These are phyloP conservation scores for Suaeda aralocaspica DNA, from an alignment of 148 eudicot genomes.

Conservation along the genomic window DNA sequence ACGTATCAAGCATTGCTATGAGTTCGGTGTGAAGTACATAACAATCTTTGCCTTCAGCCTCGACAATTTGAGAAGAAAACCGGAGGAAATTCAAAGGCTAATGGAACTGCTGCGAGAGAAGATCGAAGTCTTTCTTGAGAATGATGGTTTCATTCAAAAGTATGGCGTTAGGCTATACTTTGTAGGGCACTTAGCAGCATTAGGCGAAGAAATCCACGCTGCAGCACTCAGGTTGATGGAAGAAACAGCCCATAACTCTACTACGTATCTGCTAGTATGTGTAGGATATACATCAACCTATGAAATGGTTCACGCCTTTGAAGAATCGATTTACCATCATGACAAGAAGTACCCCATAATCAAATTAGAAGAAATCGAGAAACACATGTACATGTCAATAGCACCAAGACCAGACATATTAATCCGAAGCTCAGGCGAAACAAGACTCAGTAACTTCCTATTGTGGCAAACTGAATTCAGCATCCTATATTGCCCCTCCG, in stretches of 20 bases:
- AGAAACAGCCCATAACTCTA: slow-evolving; percentile 18
- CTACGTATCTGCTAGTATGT: slow-evolving; percentile 8
- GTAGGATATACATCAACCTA: slow-evolving; percentile 25
- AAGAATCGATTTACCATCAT: not conserved
- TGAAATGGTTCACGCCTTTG: slow-evolving; percentile 20
- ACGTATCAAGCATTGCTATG: slow-evolving; percentile 37
- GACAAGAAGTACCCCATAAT: not conserved
- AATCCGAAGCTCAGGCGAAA: slow-evolving; percentile 39
- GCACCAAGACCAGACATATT: slow-evolving; percentile 42
- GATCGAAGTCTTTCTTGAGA: slow-evolving; percentile 36
- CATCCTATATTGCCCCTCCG: slow-evolving; percentile 29
- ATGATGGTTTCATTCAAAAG: slow-evolving; percentile 30
- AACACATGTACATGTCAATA: slow-evolving; percentile 34
- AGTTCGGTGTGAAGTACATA: slow-evolving; percentile 33
- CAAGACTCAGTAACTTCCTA: slow-evolving; percentile 39
- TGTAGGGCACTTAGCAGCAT: slow-evolving; percentile 11
- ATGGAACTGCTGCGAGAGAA: slow-evolving; percentile 43
- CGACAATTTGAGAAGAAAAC: slow-evolving; percentile 39
- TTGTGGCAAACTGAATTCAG: slow-evolving; percentile 34
- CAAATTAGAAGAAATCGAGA: slow-evolving; percentile 29
- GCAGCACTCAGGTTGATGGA: slow-evolving; percentile 20
- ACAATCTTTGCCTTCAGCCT: slow-evolving; percentile 40
- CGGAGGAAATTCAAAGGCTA: slow-evolving; percentile 32
- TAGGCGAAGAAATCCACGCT: slow-evolving; percentile 13
- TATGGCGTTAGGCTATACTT: slow-evolving; percentile 36